phyloP scores from a whole-genome alignment of 768 basidiomycete species.

The Tulasnella sp. region DNA sequence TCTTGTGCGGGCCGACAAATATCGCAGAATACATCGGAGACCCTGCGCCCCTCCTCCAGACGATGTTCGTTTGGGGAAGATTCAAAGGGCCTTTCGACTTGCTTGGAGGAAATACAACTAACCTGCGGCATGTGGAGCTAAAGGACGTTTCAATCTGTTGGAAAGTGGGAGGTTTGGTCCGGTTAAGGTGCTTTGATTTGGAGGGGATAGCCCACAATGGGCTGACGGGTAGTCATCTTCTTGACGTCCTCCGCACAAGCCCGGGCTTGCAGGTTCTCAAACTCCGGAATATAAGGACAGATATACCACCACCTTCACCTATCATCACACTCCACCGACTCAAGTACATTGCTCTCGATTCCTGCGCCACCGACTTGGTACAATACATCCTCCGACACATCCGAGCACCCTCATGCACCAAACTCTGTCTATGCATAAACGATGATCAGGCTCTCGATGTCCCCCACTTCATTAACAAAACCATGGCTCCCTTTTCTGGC shows the following conservation, averaged over 20 bases:
- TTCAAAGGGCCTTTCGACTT: too few species aligned
- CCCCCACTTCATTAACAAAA: neutral
- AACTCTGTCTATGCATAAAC: neutral
- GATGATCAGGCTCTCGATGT: neutral
- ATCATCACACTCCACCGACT: neutral
- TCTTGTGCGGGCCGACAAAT: neutral
- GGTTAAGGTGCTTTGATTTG: neutral
- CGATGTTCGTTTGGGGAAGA: neutral
- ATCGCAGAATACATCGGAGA: neutral
- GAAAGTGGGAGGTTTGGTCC: neutral
- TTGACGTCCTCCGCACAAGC: neutral
- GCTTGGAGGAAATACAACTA: neutral
- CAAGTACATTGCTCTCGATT: neutral
- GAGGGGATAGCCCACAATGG: neutral
- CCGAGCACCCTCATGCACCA: neutral
- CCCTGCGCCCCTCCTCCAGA: neutral
- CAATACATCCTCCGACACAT: neutral
- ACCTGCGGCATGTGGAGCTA: neutral
- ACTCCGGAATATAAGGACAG: neutral
- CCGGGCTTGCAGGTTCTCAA: neutral
- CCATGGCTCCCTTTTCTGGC: neutral
- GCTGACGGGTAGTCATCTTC: neutral
- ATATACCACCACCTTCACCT: neutral
- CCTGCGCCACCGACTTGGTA: neutral
- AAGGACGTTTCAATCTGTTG: neutral